Base-by-base conservation (phyloP, 768 basidiomycete species). In the Hypholoma fasciculare region DNA sequence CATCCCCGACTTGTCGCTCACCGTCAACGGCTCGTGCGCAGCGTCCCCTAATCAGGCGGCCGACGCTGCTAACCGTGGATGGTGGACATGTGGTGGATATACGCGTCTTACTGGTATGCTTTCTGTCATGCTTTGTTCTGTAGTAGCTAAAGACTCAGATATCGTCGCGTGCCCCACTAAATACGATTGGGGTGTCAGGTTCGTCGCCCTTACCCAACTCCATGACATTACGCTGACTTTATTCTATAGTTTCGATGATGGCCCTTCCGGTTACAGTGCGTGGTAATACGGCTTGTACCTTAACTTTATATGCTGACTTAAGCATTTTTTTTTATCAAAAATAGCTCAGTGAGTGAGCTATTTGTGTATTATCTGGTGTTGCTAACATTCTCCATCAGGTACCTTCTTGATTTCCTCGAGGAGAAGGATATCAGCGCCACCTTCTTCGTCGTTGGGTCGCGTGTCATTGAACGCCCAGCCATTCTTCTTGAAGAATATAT, bases 391-490 rank as follows among this genome's bases (percentile, higher is more conserved):
- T 17, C 30, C 16, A 27, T 16, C 30, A 80, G 92, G 74, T 77
- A 82, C 69, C 62, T 98, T 6, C 82, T 97, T 54, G 78, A 87
- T 54, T 96, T 84, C 71, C 78, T 97, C 38, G 67, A 78, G 34
- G 69, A 82, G 56, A 80, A 90, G 68, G 71, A 85, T 37, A 67
- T 96, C 61, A 75, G 69, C 9, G 85, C 94, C 7, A 98, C 96
- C 2, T 98, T 98, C 81, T 98, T 97, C 77, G 86, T 93, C 47
- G 86, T 93, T 2, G 91, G 91, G 52, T 91, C 89, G 43, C 91
- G 95, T 58, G 88, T 90, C 56, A 80, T 96, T 60, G 89, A 92
- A 55, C 81, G 86, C 49, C 89, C 95, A 12, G 67, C 76, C 13
- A 82, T 94, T 58, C 79, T 98, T 16, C 74, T 90, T 50, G 85